Base-by-base conservation (phyloP, 2,329 filamentous ascomycete species). In the Neocucurbitaria cava region DNA sequence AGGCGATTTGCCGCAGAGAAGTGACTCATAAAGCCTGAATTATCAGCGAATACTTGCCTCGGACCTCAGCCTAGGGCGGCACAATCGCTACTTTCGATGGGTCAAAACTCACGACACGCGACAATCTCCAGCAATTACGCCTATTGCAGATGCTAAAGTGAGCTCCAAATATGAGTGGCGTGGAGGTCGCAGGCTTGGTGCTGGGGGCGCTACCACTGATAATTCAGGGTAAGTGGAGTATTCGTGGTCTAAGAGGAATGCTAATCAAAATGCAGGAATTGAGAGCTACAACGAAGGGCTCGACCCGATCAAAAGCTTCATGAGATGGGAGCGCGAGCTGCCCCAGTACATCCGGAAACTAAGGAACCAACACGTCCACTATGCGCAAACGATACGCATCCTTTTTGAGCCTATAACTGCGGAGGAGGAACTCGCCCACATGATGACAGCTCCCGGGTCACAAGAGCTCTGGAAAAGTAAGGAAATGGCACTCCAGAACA, bases 251-350 rank as follows among this genome's bases (percentile, higher is more conserved):
- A 23, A 24, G 20, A 17, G n/a, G 9, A n/a, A 23, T 15, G 21
- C 38, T 40, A 26, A 40, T 18, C 20, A n/a, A 21, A 23, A 4
- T 11, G 38, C 15, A 71, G 65, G 64, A 2, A 67, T 70, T n/a
- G 73, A 77, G 33, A 66, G 66, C 31, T 78, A 77, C 45, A 72
- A 76, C 36, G 72, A 76, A 39, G 73, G 77, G 2, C 63, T 78
- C 3, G 74, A 78, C 49, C 75, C 71, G 0, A 62, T 78, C 40
- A 77, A 77, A 49, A 63, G 64, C 45, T 76, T 77, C 38, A 52
- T 71, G 38, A 56, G 71, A 59, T 74, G 74, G 70, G 70, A 75
- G 42, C 59, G 65, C 10, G 71, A 76, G 49, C 62, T 75, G 3
- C 73, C 72, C 1, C 57, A 70, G 30, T 68, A 69, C 35, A 74